phyloP scores from a whole-genome alignment of 257 asterid species.

The Gynochthodes officinalis region DNA sequence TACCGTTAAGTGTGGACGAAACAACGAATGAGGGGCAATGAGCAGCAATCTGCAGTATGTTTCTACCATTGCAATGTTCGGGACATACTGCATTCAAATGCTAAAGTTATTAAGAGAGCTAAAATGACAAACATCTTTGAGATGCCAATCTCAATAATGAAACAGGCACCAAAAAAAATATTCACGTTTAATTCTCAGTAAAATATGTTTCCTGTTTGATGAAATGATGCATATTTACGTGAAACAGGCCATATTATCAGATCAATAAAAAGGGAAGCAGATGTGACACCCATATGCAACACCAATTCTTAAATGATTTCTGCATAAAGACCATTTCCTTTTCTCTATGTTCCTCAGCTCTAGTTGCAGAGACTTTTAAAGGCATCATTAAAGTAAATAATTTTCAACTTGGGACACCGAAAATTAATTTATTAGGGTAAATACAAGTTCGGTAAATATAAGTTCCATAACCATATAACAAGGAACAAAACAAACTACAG shows the following conservation, averaged over 20 bases:
- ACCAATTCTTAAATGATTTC: not conserved
- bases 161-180: not conserved
- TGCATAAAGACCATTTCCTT: not conserved
- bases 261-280: not conserved
- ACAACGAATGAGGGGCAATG: conserved; percentile 86
- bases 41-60: conserved; percentile 88
- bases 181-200: not conserved
- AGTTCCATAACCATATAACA: not conserved
- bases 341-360: not conserved
- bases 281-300: not conserved
- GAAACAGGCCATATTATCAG: not conserved
- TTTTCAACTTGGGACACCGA: not conserved
- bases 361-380: not conserved
- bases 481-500: conserved; percentile 5
- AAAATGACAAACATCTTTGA: not conserved
- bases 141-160: not conserved
- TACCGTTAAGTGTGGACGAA: conserved; percentile 84
- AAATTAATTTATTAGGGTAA: not conserved
- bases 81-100: conserved; percentile 67
- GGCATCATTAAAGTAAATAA: not conserved
- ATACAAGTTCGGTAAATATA: not conserved
- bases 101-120: conserved; percentile 8
- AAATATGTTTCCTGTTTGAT: not conserved
- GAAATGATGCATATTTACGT: not conserved
- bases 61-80: conserved; percentile 97